phyloP scores from a whole-genome alignment of 495 filamentous ascomycete genomes.

The Penicillium lagena region DNA sequence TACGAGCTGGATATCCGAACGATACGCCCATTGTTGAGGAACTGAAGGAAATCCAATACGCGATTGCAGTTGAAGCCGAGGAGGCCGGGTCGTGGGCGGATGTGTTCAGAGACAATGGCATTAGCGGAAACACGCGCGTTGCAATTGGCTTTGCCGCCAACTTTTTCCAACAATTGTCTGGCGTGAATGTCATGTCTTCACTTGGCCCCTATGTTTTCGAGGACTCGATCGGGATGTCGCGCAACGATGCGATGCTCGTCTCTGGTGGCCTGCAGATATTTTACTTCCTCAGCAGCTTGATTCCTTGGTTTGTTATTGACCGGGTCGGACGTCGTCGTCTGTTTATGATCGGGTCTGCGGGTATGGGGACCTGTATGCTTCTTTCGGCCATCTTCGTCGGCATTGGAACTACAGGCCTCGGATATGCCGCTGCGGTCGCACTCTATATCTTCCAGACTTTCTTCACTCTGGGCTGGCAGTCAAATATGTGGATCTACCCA shows the following conservation, averaged over 20 bases:
- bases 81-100: conserved; percentile 12
- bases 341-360: conserved; percentile 22
- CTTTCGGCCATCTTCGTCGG: conserved; percentile 34
- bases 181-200: conserved; percentile 12
- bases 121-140: conserved; percentile 9
- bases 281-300: conserved; percentile 17
- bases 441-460: conserved; percentile 12
- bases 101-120: conserved; percentile 12
- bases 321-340: conserved; percentile 19
- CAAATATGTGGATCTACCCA: conserved; percentile 29
- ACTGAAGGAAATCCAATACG: conserved; percentile 12
- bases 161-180: conserved; percentile 14
- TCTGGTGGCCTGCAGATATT: conserved; percentile 37
- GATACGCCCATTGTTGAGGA: conserved; percentile 6
- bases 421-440: conserved; percentile 16
- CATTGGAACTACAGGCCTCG: conserved; percentile 10
- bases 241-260: conserved; percentile 7
- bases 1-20: conserved; percentile 6
- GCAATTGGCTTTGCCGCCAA: conserved; percentile 12
- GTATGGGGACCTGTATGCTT: conserved; percentile 19
- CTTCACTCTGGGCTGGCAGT: conserved; percentile 10
- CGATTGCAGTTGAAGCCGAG: conserved; percentile 11
- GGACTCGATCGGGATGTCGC: conserved; percentile 5
- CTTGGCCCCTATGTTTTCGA: conserved; percentile 14
- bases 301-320: conserved; percentile 12